Base-by-base conservation (phyloP, 306 rosid genomes). In the Rosa persica region DNA sequence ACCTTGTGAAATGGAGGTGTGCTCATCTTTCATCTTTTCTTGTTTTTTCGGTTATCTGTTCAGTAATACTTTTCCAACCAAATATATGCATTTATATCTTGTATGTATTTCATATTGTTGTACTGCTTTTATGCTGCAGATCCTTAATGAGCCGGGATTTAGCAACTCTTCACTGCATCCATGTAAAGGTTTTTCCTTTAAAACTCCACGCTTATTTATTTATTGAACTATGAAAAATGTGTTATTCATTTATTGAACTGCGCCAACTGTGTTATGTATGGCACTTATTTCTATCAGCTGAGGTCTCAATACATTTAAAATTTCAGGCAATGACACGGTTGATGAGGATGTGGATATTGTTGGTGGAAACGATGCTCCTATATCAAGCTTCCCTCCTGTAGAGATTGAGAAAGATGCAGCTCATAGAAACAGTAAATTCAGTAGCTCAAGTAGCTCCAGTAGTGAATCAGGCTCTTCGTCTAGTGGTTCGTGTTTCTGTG, bases 291-390 rank as follows among this genome's bases (percentile, higher is more conserved):
- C 39, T 43, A 48, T 64, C 43, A 64, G 9, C 20, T 27, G 13
- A 13, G 39, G 54, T 80, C 60, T 64, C 38, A 76, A 40, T 62
- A 57, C 69, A 67, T 87, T 39, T 68, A 38, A n/a, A 19, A 72
- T 77, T 64, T 72, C 88, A 94, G 98, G 90, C 78, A 88, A 89
- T 75, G 94, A 88, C 73, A 91, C 81, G 19, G 78, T 78, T 49
- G 98, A 92, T 58, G 98, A 94, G 84, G 98, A 94, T 55, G 93
- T 94, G 77, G 98, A 94, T 88, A 86, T 92, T 70, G 85, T 94
- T 73, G 97, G 95, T 49, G 97, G 97, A 65, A 92, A 90, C 69
- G 96, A 94, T 83, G 95, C 88, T 40, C 98, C 92, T 64, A 86
- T 87, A 77, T 92, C 98, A 57, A 90, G 73, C 83, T 89, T 81